phyloP scores from a whole-genome alignment of 1,284 basidiomycete species.

The Malassezia dermatis region DNA sequence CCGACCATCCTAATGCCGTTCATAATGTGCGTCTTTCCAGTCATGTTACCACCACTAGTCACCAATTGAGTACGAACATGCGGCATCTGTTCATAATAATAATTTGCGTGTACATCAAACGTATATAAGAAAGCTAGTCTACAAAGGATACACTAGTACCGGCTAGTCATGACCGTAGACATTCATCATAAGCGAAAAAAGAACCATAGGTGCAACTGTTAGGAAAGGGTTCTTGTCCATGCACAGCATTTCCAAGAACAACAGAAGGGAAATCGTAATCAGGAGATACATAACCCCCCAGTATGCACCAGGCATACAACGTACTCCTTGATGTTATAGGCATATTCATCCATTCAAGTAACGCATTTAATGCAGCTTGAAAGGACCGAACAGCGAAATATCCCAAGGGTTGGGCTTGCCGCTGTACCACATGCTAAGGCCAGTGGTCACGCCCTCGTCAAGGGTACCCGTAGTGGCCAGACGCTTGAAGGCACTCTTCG shows the following conservation, averaged over 20 bases:
- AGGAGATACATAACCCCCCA: background rate
- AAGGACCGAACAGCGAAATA: conserved; percentile 30
- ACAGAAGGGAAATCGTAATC: background rate
- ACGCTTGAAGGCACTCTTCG: conserved; percentile 39
- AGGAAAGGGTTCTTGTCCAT: background rate
- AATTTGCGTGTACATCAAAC: background rate
- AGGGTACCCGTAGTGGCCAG: conserved; percentile 29
- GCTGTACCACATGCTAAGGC: conserved; percentile 30
- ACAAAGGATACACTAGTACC: background rate
- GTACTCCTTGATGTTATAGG: background rate
- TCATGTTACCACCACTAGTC: no score
- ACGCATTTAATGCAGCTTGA: conserved; percentile 19
- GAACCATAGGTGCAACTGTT: background rate
- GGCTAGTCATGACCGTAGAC: background rate
- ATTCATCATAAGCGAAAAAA: background rate
- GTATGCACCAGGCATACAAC: conserved; percentile 4
- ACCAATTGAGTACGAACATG: no score
- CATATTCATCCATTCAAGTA: background rate
- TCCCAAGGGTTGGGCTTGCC: conserved; percentile 34
- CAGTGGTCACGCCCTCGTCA: conserved; percentile 30
- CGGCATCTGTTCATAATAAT: no score
- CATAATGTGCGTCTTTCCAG: no score
- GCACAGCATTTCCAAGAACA: background rate
- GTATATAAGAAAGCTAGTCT: background rate
- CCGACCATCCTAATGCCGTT: no score